phyloP scores from a whole-genome alignment of 768 basidiomycete species.

The Naganishia randhawae region DNA sequence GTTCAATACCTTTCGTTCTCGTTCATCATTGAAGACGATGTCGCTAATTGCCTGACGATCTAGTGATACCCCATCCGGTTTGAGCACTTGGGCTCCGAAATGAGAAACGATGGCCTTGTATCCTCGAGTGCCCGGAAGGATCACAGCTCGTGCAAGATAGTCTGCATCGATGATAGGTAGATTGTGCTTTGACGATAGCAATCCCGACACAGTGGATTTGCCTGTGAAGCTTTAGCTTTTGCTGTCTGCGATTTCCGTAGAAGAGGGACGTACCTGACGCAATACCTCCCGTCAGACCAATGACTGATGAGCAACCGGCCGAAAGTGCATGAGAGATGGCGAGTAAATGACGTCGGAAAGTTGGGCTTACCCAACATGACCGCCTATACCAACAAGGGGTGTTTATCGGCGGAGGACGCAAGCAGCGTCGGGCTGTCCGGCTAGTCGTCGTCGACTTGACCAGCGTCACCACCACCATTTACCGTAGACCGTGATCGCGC shows the following conservation, averaged over 20 bases:
- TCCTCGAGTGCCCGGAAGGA: constrained; percentile 74
- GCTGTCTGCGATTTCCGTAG: neutral
- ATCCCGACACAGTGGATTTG: constrained; percentile 82
- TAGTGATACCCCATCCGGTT: constrained; percentile 62
- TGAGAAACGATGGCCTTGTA: constrained; percentile 63
- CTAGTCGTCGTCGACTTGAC: no score
- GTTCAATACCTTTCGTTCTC: constrained; percentile 70
- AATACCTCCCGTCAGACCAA: constrained; percentile 93
- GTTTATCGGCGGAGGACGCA: neutral
- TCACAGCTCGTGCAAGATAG: constrained; percentile 76
- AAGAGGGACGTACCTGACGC: constrained; percentile 59
- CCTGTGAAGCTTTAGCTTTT: constrained; percentile 52
- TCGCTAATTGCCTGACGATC: constrained; percentile 77
- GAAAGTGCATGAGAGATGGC: neutral
- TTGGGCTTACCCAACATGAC: constrained; percentile 3
- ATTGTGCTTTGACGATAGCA: constrained; percentile 60
- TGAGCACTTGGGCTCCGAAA: constrained; percentile 69
- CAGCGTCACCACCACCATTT: no score
- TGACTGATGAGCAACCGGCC: constrained; percentile 57
- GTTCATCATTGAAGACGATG: constrained; percentile 76
- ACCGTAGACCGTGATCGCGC: no score
- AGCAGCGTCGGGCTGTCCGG: no score
- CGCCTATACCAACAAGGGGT: neutral
- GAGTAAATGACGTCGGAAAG: no score
- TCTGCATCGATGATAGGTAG: constrained; percentile 93